These are phyloP conservation scores for Paramarasmius palmivorus DNA, from an alignment of 1,284 basidiomycete genomes.

Conservation along the genomic window DNA sequence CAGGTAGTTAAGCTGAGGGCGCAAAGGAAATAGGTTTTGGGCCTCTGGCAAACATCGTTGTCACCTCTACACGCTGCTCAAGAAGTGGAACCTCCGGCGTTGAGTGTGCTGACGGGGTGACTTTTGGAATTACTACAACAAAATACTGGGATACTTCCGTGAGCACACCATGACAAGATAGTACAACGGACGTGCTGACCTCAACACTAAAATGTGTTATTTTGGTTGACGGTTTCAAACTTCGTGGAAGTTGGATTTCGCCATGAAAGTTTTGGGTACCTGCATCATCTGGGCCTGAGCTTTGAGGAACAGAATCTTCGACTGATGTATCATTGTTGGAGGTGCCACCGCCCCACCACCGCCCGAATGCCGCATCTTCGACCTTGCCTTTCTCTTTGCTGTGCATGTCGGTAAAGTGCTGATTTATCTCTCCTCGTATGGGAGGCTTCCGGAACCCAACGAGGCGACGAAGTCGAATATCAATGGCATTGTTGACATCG, in stretches of 20 bases:
- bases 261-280: conserved; percentile 33
- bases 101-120: conserved; percentile 1
- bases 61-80: conserved; percentile 31
- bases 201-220: conserved; percentile 37
- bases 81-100: conserved; percentile 12
- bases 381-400: background rate
- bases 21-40: conserved; percentile 25
- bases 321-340: conserved; percentile 5
- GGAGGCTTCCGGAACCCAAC: conserved; percentile 25
- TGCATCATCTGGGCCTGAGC: too few relatives aligned
- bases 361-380: too few relatives aligned
- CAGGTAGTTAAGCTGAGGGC: conserved; percentile 5
- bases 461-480: conserved; percentile 34
- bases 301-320: conserved; percentile 24
- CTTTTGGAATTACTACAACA: conserved; percentile 29
- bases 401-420: background rate
- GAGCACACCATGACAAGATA: background rate
- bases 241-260: conserved; percentile 40
- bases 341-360: too few relatives aligned
- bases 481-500: conserved; percentile 29
- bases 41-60: conserved; percentile 30
- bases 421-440: conserved; percentile 10
- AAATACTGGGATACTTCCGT: conserved; percentile 28
- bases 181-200: conserved; percentile 26
- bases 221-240: conserved; percentile 36